A percentile compares a stretch with the other conserved stretches of the same genome.
phyloP scores from a whole-genome alignment of 2,329 filamentous ascomycete species.

The Phyllosticta citribraziliensis region DNA sequence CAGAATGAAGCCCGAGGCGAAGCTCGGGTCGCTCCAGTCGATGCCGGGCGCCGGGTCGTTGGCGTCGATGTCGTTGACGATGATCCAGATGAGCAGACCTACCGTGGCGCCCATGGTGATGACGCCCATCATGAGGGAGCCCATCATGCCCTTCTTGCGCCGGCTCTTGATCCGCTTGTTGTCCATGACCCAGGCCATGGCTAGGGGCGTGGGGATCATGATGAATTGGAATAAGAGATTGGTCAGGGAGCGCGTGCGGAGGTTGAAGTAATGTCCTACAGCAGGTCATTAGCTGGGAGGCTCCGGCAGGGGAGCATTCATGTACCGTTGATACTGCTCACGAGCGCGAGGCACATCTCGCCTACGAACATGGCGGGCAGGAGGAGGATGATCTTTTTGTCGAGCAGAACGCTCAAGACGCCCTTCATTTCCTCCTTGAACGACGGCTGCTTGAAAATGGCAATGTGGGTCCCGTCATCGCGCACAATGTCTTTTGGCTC shows the following conservation, averaged over 20 bases:
- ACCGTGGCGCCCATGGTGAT: neutral
- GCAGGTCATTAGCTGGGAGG: neutral
- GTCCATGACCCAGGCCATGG: neutral
- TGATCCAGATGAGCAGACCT: neutral
- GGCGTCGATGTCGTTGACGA: neutral
- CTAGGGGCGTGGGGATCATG: neutral
- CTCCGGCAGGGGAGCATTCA: neutral
- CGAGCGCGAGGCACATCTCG: neutral
- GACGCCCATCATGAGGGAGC: neutral
- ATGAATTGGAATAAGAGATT: neutral
- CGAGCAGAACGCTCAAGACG: slow-evolving; percentile 9
- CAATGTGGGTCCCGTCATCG: slow-evolving; percentile 17
- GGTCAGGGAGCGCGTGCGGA: neutral
- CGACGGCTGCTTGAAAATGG: slow-evolving; percentile 13
- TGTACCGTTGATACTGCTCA: neutral
- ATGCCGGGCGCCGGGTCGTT: neutral
- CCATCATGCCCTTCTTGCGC: neutral
- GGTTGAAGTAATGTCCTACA: neutral
- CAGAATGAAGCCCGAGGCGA: neutral
- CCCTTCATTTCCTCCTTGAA: slow-evolving; percentile 14
- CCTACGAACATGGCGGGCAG: neutral
- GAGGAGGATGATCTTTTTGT: slow-evolving; percentile 6
- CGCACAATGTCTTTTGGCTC: slow-evolving; percentile 14
- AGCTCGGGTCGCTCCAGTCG: neutral
- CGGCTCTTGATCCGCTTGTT: neutral